A percentile compares a stretch with the other conserved stretches of the same genome.
Conservation (phyloP, 2,329 filamentous ascomycete species). For the Tetracladium maxilliforme region DNA sequence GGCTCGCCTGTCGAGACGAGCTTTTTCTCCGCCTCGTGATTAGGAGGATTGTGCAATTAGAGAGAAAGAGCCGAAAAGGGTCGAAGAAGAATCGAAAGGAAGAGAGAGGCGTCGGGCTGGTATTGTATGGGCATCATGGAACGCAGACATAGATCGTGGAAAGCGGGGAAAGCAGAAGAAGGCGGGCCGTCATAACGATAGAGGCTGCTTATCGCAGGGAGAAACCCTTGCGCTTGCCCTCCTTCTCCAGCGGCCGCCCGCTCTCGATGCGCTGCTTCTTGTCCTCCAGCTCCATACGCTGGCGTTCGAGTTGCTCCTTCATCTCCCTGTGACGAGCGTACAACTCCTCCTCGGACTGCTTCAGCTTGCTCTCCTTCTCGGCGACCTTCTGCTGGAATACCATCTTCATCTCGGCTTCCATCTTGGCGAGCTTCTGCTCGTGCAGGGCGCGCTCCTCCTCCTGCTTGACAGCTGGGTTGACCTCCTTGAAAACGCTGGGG, state of each 20-base stretch:
- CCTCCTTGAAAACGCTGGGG: conserved; percentile 99
- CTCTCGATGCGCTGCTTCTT: conserved; percentile 95
- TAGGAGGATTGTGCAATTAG: too few species aligned
- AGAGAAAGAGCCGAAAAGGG: too few species aligned
- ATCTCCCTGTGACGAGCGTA: conserved; percentile 98
- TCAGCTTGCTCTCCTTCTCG: conserved; percentile 98
- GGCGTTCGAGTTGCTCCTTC: conserved; percentile 97
- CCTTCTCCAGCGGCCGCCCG: conserved; percentile 90
- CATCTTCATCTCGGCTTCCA: conserved; percentile 99
- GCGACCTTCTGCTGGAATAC: conserved; percentile 99
- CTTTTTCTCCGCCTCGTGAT: too few species aligned
- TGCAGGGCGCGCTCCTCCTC: conserved; percentile 96
- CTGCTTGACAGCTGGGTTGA: conserved; percentile 99
- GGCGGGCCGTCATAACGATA: too few species aligned
- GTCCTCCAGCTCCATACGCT: conserved; percentile 89
- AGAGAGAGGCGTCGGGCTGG: conserved; percentile 39
- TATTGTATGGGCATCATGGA: conserved; percentile 44
- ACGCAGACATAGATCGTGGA: conserved; percentile 39
- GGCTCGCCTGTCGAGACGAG: too few species aligned
- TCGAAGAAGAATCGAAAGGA: too few species aligned
- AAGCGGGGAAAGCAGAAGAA: too few species aligned
- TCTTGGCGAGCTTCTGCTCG: conserved; percentile 99
- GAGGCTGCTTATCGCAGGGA: conserved; percentile 65
- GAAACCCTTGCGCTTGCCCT: conserved; percentile 98
- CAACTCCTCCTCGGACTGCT: conserved; percentile 97